Base-by-base conservation (phyloP, 2,329 filamentous ascomycete species). In the Volutella citrinella region DNA sequence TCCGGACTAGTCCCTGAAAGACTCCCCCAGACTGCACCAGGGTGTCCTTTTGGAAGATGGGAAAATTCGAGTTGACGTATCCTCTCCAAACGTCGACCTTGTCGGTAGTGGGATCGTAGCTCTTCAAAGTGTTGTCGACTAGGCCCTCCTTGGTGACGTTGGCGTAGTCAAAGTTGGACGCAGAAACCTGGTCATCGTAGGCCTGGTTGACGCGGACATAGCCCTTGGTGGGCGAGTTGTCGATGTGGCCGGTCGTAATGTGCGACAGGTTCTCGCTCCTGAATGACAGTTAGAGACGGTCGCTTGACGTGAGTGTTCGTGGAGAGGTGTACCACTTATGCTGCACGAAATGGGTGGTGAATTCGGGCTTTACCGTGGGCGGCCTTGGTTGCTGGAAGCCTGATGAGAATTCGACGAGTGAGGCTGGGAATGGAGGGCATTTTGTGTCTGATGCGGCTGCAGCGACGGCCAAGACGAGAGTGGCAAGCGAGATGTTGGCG, bases 231-330 rank as follows among this genome's bases (percentile, higher is more conserved):
- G 60, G 60, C 1, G 61, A 63, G 33, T 61, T 62, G 32, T 51
- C 43, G 27, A 66, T 57, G 30, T 51, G 62, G 0, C 61, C 63
- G 6, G 52, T 40, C 5, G 54, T 57, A 27, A 66, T 60, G 38
- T 66, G 61, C 5, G 63, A 65, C 3, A 66, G 5, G n/a, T 63
- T 56, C 5, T 51, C 28, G 27, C 64, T 55, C 61, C 61, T 64
- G n/a, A 1, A 5, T 2, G 7, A 6, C 2, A 5, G 14, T 42
- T 17, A 36, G 41, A 5, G 3, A 23, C 5, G 10, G 8, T 1
- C n/a, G n/a, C n/a, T n/a, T n/a, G 17, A 17, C 7, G 3, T 12
- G 18, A 19, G 1, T 6, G 11, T 18, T 2, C 4, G 7, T 8
- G 12, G 7, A 2, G 4, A 8, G 2, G 7, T 29, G n/a, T 36